phyloP scores from a whole-genome alignment of 176 grass and related monocot genomes.

The Cocos nucifera region DNA sequence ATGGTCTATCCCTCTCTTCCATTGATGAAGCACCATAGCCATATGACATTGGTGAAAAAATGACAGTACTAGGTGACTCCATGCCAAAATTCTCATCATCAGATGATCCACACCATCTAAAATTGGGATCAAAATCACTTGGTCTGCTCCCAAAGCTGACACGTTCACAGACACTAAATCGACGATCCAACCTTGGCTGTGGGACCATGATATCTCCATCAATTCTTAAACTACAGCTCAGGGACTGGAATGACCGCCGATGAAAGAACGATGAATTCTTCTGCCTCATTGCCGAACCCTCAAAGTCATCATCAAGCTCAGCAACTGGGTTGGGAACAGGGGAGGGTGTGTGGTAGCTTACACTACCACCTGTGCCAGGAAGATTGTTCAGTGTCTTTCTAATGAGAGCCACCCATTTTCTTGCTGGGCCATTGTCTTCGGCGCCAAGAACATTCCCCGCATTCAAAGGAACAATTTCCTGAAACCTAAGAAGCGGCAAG shows the following conservation, averaged over 20 bases:
- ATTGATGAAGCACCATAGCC: conserved; percentile 47
- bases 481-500: conserved; percentile 41
- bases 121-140: conserved; percentile 72
- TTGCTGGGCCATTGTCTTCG: conserved; percentile 69
- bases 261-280: conserved; percentile 60
- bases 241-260: conserved; percentile 64
- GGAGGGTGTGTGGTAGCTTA: conserved; percentile 52
- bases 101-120: conserved; percentile 66
- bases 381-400: conserved; percentile 63
- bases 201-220: conserved; percentile 51
- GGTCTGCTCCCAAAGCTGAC: conserved; percentile 70
- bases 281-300: conserved; percentile 48
- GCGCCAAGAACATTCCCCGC: conserved; percentile 73
- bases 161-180: conserved; percentile 77
- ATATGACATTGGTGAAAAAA: conserved; percentile 64
- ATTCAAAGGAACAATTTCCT: conserved; percentile 96
- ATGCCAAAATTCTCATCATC: conserved; percentile 85
- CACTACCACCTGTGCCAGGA: conserved; percentile 37
- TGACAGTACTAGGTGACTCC: conserved; percentile 56
- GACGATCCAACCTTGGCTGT: conserved; percentile 57
- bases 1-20: conserved; percentile 32
- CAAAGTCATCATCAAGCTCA: conserved; percentile 84
- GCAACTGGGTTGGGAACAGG: conserved; percentile 59
- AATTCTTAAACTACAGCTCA: conserved; percentile 53
- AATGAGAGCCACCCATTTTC: conserved; percentile 80